Evolutionary conservation across 805 yeast species (phyloP), one percentile per base, ranked within the genome.

Genomic region (Monosporozyma aquatica): DNA sequence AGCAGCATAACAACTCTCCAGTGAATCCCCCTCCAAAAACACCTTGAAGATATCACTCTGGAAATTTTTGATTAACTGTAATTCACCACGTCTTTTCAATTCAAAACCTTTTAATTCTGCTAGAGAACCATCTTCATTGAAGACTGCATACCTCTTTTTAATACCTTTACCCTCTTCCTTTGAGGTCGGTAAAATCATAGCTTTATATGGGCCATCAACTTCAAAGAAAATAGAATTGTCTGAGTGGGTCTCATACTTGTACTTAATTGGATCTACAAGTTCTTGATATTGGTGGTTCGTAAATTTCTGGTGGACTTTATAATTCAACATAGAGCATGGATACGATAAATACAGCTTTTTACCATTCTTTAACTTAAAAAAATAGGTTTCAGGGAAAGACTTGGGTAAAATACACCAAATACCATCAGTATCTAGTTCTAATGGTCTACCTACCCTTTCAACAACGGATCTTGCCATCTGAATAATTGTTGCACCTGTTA

Each of bases 61-160:
- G 64, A 92, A 92, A 53, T 89, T 87, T 58, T 92, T 94, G 60
- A 92, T 87, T 44, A 92, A 67, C 53, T 87, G 90, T 47, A 92
- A 69, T 60, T 92, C 99, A 54, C 99, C 99, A 63, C 99, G 78
- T 66, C 99, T 76, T 58, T 92, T 92, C 62, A 92, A 69, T 64
- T 92, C 99, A 56, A 92, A 92, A 6, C 99, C 99, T 61, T 92
- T 92, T 54, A 92, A 69, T 63, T 92, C 99, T 0, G 97, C 98
- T 29, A 92, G 61, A 0, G 95, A 70, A 1, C 97, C 97, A 61
- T 94, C 97, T 43, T 82, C 78, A 58, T 92, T 92, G 66, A 92
- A 92, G 4, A 92, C 99, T 2, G 98, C 99, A 56, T 92, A 92
- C 54, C 99, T 75, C 55, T 92, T 92, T 61, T 92, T 92, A 56